Base-by-base conservation (phyloP, 495 filamentous ascomycete species). In the Aspergillus carlsbadensis region DNA sequence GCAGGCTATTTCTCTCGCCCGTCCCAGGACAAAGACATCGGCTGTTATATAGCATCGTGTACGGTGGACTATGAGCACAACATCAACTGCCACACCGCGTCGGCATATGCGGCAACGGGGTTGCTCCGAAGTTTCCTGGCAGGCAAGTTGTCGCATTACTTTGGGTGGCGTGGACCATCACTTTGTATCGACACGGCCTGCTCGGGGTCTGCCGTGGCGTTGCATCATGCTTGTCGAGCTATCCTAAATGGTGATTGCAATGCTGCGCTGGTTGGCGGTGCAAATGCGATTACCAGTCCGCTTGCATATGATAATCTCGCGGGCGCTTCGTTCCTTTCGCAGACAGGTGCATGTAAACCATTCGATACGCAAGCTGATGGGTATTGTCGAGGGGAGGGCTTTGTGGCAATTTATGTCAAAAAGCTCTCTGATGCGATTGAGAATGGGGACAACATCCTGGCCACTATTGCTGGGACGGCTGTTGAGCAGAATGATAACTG, bases 331-430 rank as follows among this genome's bases (percentile, higher is more conserved):
- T 78, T 80, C 47, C 39, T 78, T 0, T 77, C 69, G 20, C 67
- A 69, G 0, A 78, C 69, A 0, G 77, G 77, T 0, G 61, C 63
- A 5, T 91, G 87, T 65, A 90, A 90, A 49, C 82, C 88, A 0
- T 91, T 90, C 52, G 87, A 90, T 63, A 77, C 81, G 40, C 74
- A 78, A 10, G 87, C 87, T 4, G 83, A 90, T 61, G 88, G 88
- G 0, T 92, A 90, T 67, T 90, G 87, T 64, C 80, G 88, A 41
- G 87, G 79, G 0, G 88, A 92, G 51, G 83, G 77, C 14, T 80
- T 82, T 49, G 88, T 77, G 0, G 80, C 81, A 3, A 79, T 92
- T 22, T 75, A 87, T 31, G 70, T 92, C 26, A 91, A 91, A 68
- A 74, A 78, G 11, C 71, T 90, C 1, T 77, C 83, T 2, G 78